Evolutionary conservation across 2,329 filamentous ascomycete genomes (phyloP).

Genomic region (Chaetomium sp.): DNA sequence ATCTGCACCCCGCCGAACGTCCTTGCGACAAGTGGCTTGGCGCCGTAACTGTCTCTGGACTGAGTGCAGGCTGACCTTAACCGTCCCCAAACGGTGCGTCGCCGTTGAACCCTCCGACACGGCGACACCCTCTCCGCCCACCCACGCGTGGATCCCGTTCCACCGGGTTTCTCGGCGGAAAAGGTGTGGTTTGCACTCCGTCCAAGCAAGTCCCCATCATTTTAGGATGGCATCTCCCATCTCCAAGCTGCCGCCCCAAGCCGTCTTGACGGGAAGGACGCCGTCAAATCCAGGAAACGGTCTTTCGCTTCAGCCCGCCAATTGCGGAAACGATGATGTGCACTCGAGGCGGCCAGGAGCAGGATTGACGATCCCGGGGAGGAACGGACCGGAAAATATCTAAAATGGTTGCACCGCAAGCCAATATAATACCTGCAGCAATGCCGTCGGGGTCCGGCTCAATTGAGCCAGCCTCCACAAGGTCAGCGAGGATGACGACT

Average conservation of each 20-base stretch:
- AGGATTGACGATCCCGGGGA: conserved; percentile 12
- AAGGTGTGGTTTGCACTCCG: background rate
- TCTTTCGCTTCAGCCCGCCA: conserved; percentile 4
- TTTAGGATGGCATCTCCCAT: background rate
- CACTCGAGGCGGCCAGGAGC: background rate
- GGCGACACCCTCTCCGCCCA: conserved; percentile 16
- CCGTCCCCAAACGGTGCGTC: conserved; percentile 20
- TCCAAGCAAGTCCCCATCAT: background rate
- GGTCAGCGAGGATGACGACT: background rate
- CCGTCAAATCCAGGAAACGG: conserved; percentile 1
- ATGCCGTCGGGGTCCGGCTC: conserved; percentile 19
- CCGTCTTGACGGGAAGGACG: background rate
- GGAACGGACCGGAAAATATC: conserved; percentile 23
- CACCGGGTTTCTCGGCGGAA: background rate
- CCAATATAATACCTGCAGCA: conserved; percentile 24
- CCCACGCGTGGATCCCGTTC: conserved; percentile 4
- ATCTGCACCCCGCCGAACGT: conserved; percentile 27
- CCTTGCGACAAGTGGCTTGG: conserved; percentile 23
- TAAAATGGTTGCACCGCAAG: conserved; percentile 25
- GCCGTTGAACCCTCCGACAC: conserved; percentile 16
- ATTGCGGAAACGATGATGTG: conserved; percentile 4
- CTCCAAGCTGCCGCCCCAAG: background rate
- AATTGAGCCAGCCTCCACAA: conserved; percentile 12
- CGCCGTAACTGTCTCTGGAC: conserved; percentile 13
- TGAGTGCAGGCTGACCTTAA: conserved; percentile 1